These are phyloP conservation scores for Chaetomium strumarium DNA, from an alignment of 2,329 filamentous ascomycete species.

Conservation along the genomic window DNA sequence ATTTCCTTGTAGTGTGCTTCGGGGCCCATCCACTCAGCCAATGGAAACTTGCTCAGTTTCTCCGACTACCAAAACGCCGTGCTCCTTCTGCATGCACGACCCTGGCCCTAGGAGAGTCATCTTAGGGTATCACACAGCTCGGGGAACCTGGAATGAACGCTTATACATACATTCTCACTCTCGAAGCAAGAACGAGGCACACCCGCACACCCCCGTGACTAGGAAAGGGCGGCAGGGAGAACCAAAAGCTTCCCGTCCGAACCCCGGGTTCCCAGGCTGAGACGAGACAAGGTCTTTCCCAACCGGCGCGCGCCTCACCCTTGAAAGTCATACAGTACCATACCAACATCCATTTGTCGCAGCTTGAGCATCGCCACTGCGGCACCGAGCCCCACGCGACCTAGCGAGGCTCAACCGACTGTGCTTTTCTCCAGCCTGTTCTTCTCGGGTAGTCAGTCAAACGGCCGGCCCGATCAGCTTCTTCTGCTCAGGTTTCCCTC, in stretches of 20 bases:
- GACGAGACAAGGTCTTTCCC: not conserved
- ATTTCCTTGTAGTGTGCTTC: not conserved
- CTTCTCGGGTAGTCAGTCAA: no score
- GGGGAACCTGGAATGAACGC: no score
- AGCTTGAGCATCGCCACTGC: not conserved
- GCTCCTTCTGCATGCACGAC: conserved; percentile 16
- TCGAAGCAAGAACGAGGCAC: not conserved
- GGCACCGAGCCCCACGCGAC: not conserved
- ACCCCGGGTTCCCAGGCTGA: no score
- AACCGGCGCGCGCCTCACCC: conserved; percentile 5
- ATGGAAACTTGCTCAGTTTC: conserved; percentile 38
- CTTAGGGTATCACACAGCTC: not conserved
- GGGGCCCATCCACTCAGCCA: conserved; percentile 24
- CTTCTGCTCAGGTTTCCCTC: not conserved
- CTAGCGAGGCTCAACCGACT: no score
- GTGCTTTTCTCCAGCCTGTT: no score
- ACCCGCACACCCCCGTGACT: no score
- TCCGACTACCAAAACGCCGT: conserved; percentile 15
- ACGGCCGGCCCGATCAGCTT: not conserved
- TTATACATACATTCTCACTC: not conserved
- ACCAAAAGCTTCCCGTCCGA: not conserved
- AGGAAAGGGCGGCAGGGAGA: not conserved
- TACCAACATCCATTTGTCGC: not conserved
- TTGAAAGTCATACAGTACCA: conserved; percentile 3
- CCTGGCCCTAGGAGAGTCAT: not conserved